These are phyloP conservation scores for Phaseolus lunatus DNA, from an alignment of 306 rosid species.

Conservation along the genomic window DNA sequence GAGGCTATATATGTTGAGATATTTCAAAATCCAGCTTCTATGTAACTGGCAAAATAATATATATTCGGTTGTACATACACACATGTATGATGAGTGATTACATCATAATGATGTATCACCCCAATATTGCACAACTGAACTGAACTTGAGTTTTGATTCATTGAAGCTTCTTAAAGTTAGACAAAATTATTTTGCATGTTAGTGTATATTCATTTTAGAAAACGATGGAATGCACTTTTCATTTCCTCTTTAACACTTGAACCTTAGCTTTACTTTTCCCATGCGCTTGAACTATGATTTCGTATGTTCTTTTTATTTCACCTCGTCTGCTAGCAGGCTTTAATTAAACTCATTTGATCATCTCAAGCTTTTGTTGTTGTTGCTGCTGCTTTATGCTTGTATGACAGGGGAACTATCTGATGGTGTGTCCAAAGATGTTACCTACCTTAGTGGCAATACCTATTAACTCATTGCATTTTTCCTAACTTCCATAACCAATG, in stretches of 20 bases:
- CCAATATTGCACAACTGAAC: background rate
- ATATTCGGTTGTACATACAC: background rate
- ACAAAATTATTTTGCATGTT: conserved; percentile 33
- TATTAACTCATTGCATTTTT: conserved; percentile 39
- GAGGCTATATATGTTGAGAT: background rate
- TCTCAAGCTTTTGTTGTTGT: background rate
- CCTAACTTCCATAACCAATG: conserved; percentile 28
- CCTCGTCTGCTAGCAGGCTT: conserved; percentile 42
- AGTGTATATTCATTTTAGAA: conserved; percentile 12
- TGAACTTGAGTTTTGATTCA: background rate
- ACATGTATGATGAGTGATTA: background rate
- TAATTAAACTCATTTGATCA: conserved; percentile 40
- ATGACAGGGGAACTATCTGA: conserved; percentile 36
- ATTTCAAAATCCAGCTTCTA: background rate
- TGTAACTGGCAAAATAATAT: background rate
- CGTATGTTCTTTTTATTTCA: conserved; percentile 37
- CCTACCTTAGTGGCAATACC: conserved; percentile 39
- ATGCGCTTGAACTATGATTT: conserved; percentile 41
- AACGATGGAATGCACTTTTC: conserved; percentile 26
- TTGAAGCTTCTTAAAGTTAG: conserved; percentile 17
- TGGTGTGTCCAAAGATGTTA: conserved; percentile 47
- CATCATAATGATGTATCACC: background rate
- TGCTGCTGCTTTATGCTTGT: conserved; percentile 22
- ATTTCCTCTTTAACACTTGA: conserved; percentile 35
- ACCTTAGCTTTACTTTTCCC: conserved; percentile 40